Evolutionary conservation across 768 basidiomycete species (phyloP), one percentile per base, ranked within the genome.

Genomic region (Hydnomerulius pinastri): DNA sequence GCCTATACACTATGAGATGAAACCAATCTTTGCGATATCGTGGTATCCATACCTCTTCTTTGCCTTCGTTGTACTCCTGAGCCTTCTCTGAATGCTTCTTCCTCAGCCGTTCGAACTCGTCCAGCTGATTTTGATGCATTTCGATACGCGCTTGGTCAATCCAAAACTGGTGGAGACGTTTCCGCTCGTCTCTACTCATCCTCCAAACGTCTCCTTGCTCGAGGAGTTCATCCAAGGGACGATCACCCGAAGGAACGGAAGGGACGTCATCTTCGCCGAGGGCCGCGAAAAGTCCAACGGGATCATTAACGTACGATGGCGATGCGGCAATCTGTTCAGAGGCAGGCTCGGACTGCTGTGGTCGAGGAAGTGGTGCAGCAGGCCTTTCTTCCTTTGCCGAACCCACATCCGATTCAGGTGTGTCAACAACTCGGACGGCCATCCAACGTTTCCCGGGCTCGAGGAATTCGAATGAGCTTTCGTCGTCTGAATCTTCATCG

Each of bases 141-240:
- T 57, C 27, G 1, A 29, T 43, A 7, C 78, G 72, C 24, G 77
- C 71, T 47, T 73, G 63, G 3, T 72, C 65, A 7, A 71, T 67
- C 86, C 83, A 88, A 40, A 67, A 73, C 0, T 55, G 43, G 41
- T 78, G 66, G 0, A 87, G 61, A 2, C 52, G 59, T 9, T 57
- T 37, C 2, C 87, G 76, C 58, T 89, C 87, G 1, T 25, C 6
- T 4, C 36, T 37, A 3, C 82, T 82, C 74, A 86, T 74, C 0
- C 53, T 43, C 87, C 86, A 89, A 17, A 86, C 69, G 25, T 71
- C 61, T 1, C 59, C 70, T 0, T 60, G 42, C 0, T 39, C 43
- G 3, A 80, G 64, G 11, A 83, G 67, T 4, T 55, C 58, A 1
- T 68, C 61, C 10, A 85, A 39, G 2, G 66, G 41, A 1, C 80